These are phyloP conservation scores for Clathrus columnatus DNA, from an alignment of 768 basidiomycete species.

Conservation along the genomic window DNA sequence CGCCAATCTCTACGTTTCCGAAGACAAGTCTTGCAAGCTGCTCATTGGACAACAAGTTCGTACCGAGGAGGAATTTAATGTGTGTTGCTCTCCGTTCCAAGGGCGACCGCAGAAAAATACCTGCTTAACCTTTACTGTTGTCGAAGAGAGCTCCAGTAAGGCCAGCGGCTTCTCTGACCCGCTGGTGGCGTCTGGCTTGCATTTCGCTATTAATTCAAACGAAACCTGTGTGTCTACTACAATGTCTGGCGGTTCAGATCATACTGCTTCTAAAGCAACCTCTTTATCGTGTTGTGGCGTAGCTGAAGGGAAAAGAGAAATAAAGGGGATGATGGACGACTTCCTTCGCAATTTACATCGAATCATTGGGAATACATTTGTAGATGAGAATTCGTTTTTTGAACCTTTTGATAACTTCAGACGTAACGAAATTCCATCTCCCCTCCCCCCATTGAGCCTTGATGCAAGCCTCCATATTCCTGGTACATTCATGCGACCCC, in stretches of 20 bases:
- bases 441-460: neutral
- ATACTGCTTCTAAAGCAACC: conserved; percentile 5
- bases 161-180: neutral
- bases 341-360: conserved; percentile 49
- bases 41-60: conserved; percentile 55
- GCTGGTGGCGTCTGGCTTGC: no score
- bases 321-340: conserved; percentile 36
- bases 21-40: conserved; percentile 47
- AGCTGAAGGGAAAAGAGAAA: conserved; percentile 38
- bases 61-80: conserved; percentile 48
- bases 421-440: neutral
- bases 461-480: conserved; percentile 11
- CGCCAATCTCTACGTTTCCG: conserved; percentile 62
- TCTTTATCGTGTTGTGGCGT: conserved; percentile 34
- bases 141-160: conserved; percentile 33
- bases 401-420: conserved; percentile 4
- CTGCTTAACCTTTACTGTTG: conserved; percentile 53
- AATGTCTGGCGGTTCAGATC: conserved; percentile 14
- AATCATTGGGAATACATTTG: conserved; percentile 32
- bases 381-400: conserved; percentile 15
- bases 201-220: conserved; percentile 10
- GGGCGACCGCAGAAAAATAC: conserved; percentile 48
- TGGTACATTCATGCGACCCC: conserved; percentile 10
- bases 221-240: conserved; percentile 18
- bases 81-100: conserved; percentile 37